Base-by-base conservation (phyloP, 2,329 filamentous ascomycete genomes). In the Cadophora luteo-olivacea region DNA sequence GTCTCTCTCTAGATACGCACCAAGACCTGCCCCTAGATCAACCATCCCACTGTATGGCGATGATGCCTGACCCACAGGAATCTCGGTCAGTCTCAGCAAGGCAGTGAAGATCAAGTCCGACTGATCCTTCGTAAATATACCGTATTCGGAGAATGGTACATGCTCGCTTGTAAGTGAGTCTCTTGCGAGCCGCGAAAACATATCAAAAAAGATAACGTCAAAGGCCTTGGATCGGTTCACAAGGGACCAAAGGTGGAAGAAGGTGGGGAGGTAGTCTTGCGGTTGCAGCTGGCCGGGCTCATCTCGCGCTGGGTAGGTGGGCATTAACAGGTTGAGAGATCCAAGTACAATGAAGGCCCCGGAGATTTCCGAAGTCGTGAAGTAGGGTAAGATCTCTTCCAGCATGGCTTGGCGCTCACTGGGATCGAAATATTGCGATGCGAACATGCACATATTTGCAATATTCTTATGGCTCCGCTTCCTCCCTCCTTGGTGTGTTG, bases 181-280 rank as follows among this genome's bases (percentile, higher is more conserved):
- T 72, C 95, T 86, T 1, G 95, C 91, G 76, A 97, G 83, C 64
- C 96, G 87, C 14, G 96, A 98, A 71, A 97, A 88, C 38, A 97
- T 87, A 80, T 99, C 96, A 72, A 98, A 87, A 76, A 97, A 94
- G 71, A 91, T 91, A 68, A 92, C 87, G 79, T 99, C 96, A 70
- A 96, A 91, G 3, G 89, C 86, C 79, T 93, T 96, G 0, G 95
- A 98, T 63, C 97, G 87, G 74, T 93, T 96, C 73, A 98, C 89
- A 52, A 98, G 85, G 1, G 94, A 96, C 96, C 96, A 99, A 1
- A 98, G 82, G 79, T 99, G 96, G 83, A 99, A 99, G 75, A 97
- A 91, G 0, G 95, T 97, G 3, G 96, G 96, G 45, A 98, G 83
- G 76, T 97, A 95, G 77, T 95, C 90, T 73, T 94, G 91, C 0